Evolutionary conservation across 805 yeast genomes (phyloP), one percentile per base, ranked within the genome.

Genomic region (Yamadazyma sp.): DNA sequence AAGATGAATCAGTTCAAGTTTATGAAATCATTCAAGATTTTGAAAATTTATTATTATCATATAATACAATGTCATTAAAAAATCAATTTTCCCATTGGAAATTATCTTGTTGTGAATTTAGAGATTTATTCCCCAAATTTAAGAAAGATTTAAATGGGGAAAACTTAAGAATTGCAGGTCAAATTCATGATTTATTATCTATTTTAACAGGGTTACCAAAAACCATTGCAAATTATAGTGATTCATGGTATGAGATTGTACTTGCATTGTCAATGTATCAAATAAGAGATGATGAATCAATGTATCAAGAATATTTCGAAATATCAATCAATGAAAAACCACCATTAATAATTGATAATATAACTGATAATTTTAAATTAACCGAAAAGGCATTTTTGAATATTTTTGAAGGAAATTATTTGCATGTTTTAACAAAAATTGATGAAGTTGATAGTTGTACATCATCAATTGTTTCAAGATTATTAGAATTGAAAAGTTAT

Each of bases 181-280:
- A 71, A 43, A 52, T 76, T 13, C 56, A 56, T 36, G 73, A 69
- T 29, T 43, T 76, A 17, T 45, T 73, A 4, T 52, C 64, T 11
- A 59, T 74, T 4, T 49, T 74, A 42, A 65, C 75, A 3, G 82
- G 81, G 1, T 58, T 61, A 23, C 66, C 70, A 7, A 65, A 69
- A 24, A 64, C 78, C 3, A 81, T 82, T 15, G 52, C 76, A 3
- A 62, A 64, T 11, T 66, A 62, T 47, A 71, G 85, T 11, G 62
- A 65, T 5, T 57, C 75, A 0, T 84, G 94, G 94, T 82, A 79
- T 51, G 93, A 84, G 49, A 65, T 79, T 10, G 68, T 76, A 25
- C 60, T 70, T 25, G 76, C 77, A 6, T 64, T 79, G n/a, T 52
- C 77, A 7, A 57, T 80, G 24, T 85, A 65, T 50, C 80, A 79